Base-by-base conservation (phyloP, 1,139 yeast species). In the Suhomyces maxii region DNA sequence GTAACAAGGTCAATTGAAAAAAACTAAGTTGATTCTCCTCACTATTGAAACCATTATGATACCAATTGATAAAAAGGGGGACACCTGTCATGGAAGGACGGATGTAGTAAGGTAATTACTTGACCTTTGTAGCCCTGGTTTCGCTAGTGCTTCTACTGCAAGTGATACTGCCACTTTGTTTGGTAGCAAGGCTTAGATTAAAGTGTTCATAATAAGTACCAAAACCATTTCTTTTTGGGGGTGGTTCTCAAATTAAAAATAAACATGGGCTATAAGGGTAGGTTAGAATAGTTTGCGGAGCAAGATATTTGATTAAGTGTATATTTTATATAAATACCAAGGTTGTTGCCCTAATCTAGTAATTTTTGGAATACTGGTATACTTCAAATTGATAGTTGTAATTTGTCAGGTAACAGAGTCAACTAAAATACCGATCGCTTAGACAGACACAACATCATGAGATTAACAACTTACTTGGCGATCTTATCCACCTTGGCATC, bases 401-500 rank as follows among this genome's bases (percentile, higher is more conserved):
- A 5, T 11, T 28, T 28, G 31, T 28, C 31, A 28, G 31, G 31
- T 28, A 28, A 28, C 31, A 28, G 31, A 28, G 37, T 36, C 44
- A 37, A 11, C 32, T 18, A 38, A 40, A 12, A 36, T 32, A 28
- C 38, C 41, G 18, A 28, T 40, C 46, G 46, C 46, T 43, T 33
- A 39, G 11, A 18, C 33, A n/a, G 35, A 32, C 46, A 34, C 36
- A 32, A n/a, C 34, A 41, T 10, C 26, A 46, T 46, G 49, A 46
- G 39, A 36, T 36, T 42, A 36, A 35, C 46, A 26, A 47, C 47
- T n/a, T 40, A 34, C 38, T 44, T 43, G 33, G 44, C 50, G 14
- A 47, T 47, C 25, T 47, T 47, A 46, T 46, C 50, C n/a, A 44
- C 54, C 14, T 45, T 57, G 48, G 52, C 56, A 23, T 37, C 59